phyloP scores from a whole-genome alignment of 1,284 basidiomycete species.

The Trametes versicolor region DNA sequence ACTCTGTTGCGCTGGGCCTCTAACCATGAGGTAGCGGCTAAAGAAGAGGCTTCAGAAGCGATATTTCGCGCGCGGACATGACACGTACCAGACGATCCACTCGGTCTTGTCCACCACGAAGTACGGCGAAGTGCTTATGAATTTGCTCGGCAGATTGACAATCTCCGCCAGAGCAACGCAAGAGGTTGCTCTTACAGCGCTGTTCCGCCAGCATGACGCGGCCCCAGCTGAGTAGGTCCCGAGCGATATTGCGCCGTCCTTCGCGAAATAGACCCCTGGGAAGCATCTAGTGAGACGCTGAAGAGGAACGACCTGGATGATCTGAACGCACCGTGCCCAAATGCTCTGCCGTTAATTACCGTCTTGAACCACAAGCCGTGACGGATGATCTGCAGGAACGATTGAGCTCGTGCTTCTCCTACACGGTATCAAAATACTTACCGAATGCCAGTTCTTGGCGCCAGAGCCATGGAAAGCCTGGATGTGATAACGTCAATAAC shows the following conservation, averaged over 20 bases:
- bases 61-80: neutral
- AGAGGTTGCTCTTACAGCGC: slow-evolving; percentile 50
- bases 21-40: slow-evolving; percentile 71
- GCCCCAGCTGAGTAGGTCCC: slow-evolving; percentile 50
- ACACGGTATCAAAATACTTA: slow-evolving; percentile 38
- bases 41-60: neutral
- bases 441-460: slow-evolving; percentile 71
- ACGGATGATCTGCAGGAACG: slow-evolving; percentile 61
- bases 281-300: neutral
- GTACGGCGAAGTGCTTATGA: slow-evolving; percentile 57
- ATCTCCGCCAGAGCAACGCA: slow-evolving; percentile 71
- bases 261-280: slow-evolving; percentile 70
- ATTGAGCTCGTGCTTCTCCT: neutral
- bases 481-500: neutral
- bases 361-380: slow-evolving; percentile 69
- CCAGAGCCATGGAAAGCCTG: slow-evolving; percentile 74
- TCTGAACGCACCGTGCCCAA: slow-evolving; percentile 59
- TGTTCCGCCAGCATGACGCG: slow-evolving; percentile 56
- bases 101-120: slow-evolving; percentile 67
- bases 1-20: neutral
- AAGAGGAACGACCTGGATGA: too few species aligned
- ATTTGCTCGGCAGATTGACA: slow-evolving; percentile 62
- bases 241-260: slow-evolving; percentile 61
- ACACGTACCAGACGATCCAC: slow-evolving; percentile 69
- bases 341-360: slow-evolving; percentile 61